Base-by-base conservation (phyloP, 2,329 filamentous ascomycete genomes). In the Ascochyta clinopodiicola region DNA sequence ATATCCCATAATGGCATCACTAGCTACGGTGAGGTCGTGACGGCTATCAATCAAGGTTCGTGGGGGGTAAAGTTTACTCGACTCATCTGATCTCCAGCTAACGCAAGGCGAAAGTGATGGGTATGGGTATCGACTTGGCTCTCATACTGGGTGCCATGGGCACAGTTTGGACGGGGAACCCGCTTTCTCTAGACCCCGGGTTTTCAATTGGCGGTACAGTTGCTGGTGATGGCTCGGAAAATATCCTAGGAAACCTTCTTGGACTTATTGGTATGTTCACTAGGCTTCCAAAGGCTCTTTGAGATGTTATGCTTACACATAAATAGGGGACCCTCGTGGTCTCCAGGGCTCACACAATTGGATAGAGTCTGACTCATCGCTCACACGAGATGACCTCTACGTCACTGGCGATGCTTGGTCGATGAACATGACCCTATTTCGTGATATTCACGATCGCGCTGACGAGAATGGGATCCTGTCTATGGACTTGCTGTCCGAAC, bases 111-210 rank as follows among this genome's bases (percentile, higher is more conserved):
- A 1, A 21, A 67, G 80, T 83, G 1, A 81, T 65, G 12, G 62
- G 63, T 17, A 83, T 83, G 81, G 76, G 77, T 27, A 63, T 66
- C 36, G 74, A 79, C 55, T 72, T 77, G 3, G 75, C 77, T 46
- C 68, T 81, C 3, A 39, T 66, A 12, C 55, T 67, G 0, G 75
- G 78, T n/a, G 68, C 79, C 4, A 77, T 81, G 68, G 80, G 80
- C 6, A 80, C 79, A 13, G 77, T 80, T 10, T 79, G 78, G 60
- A 77, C 78, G 1, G 82, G 83, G 1, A 80, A 84, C 56, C 79
- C 80, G 6, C 59, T 84, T 0, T 82, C 82, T 0, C 57, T 82
- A 1, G 73, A 77, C 37, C 81, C 77, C 1, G 77, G 80, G 3
- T 84, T 82, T 68, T 84, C 82, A 1, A 84, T 84, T 36, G 82